Conservation (phyloP, 2,329 filamentous ascomycete genomes). For the Clonostachys solani region DNA sequence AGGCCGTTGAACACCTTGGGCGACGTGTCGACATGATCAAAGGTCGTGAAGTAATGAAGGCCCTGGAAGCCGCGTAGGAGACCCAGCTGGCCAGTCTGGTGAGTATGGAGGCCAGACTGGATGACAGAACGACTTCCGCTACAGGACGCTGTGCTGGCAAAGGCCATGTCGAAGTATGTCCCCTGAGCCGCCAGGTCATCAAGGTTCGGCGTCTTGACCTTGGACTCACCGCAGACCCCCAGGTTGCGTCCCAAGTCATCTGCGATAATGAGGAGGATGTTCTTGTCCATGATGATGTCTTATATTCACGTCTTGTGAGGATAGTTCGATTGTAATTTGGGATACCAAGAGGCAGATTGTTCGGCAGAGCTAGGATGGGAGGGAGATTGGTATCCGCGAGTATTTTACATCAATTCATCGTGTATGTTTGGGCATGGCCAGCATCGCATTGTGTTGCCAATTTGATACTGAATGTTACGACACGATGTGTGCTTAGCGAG, state of each 20-base stretch:
- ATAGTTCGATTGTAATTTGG: too few species aligned
- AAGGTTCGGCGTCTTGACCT: constrained; percentile 29
- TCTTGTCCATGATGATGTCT: constrained; percentile 9
- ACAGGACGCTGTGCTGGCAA: constrained; percentile 41
- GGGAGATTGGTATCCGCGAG: too few species aligned
- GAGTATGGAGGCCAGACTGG: constrained; percentile 43
- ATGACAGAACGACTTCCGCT: constrained; percentile 39
- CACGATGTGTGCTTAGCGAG: too few species aligned
- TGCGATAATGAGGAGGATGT: constrained; percentile 33
- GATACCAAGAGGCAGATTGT: too few species aligned
- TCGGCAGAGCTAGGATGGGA: too few species aligned
- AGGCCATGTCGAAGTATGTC: constrained; percentile 29
- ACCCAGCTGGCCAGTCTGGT: constrained; percentile 43
- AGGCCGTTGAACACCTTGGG: constrained; percentile 29
- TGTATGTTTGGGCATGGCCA: too few species aligned
- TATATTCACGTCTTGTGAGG: too few species aligned
- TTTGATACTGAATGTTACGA: too few species aligned
- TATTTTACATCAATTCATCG: too few species aligned
- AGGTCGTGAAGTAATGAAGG: constrained; percentile 34
- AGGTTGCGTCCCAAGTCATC: constrained; percentile 35
- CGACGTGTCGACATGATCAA: constrained; percentile 33
- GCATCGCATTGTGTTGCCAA: too few species aligned
- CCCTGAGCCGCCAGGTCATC: constrained; percentile 30
- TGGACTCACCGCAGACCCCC: constrained; percentile 24
- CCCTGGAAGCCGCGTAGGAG: constrained; percentile 19